Base-by-base conservation (phyloP, 495 filamentous ascomycete species). In the Sphaerosporella brunnea region DNA sequence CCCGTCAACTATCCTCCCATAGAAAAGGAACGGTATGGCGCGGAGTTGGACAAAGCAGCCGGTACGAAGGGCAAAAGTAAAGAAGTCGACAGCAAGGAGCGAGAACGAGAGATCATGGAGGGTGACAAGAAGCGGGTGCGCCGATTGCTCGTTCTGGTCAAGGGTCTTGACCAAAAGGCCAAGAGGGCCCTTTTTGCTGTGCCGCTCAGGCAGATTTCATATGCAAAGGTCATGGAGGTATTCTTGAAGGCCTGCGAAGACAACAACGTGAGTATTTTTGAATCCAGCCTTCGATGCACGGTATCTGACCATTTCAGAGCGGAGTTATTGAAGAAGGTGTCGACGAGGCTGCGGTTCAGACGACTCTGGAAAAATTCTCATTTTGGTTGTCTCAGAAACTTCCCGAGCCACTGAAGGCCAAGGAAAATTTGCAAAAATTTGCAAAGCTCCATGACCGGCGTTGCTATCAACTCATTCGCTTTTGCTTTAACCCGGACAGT, bases 371-470 rank as follows among this genome's bases (percentile, higher is more conserved):
- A 4, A 59, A 59, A 26, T 59, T 59, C 24, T 59, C 58, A 4
- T 55, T 54, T 40, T 80, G 75, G 37, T 61, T 93, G 26, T 68
- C 73, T 2, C 80, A 80, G 56, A 73, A 76, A 13, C 70, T 90
- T 16, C 83, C 88, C 1, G 87, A 96, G 53, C 55, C 74, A 10
- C 54, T 70, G 21, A 73, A 56, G 32, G 52, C 57, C 1, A 60
- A 60, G 23, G 57, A 59, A 18, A 60, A 95, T 59, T 62, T 97
- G 1, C 76, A 80, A 67, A 93, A 82, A 53, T 96, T 94, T 55
- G 90, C 84, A 40, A 93, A 92, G 61, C 69, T 75, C 50, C 84
- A 95, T 56, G 86, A 97, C 60, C 79, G 90, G 34, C 78, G 92
- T 42, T 82, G 73, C 56, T 96, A 93, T 59, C 82, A 90, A 58